Evolutionary conservation across 2,329 filamentous ascomycete genomes (phyloP).

Genomic region (Venturia aucupariae): DNA sequence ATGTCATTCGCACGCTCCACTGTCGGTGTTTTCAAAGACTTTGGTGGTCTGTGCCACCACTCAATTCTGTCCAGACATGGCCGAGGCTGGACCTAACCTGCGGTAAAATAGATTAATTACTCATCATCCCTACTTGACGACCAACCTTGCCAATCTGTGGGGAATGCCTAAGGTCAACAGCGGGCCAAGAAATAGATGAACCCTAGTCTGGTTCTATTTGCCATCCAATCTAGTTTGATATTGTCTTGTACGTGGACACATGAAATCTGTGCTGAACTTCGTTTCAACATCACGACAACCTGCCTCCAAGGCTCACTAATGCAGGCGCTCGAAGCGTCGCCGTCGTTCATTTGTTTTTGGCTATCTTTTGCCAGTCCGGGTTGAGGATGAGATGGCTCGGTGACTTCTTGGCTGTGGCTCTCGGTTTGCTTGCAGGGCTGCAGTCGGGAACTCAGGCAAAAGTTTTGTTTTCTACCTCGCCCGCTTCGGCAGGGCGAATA

Average conservation of each 20-base stretch:
- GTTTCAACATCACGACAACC: background rate
- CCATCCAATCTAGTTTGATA: background rate
- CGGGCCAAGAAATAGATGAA: background rate
- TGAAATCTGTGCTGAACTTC: background rate
- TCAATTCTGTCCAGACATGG: background rate
- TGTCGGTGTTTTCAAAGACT: background rate
- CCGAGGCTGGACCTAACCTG: conserved; percentile 1
- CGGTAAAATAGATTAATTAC: background rate
- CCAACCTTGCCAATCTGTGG: background rate
- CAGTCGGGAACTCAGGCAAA: conserved; percentile 17
- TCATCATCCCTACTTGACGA: background rate
- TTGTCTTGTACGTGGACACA: background rate
- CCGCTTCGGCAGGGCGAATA: conserved; percentile 18
- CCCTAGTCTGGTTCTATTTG: background rate
- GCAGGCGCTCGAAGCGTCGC: background rate
- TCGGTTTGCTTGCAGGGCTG: conserved; percentile 5
- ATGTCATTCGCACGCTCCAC: background rate
- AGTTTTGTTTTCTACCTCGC: conserved; percentile 19
- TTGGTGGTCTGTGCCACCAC: background rate
- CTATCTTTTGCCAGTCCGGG: background rate
- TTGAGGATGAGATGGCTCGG: conserved; percentile 1
- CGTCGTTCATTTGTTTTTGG: background rate
- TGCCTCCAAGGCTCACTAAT: background rate
- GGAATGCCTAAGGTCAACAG: background rate
- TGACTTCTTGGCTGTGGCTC: background rate